phyloP scores from a whole-genome alignment of 2,329 filamentous ascomycete genomes.

The Trichoderma polysporum region DNA sequence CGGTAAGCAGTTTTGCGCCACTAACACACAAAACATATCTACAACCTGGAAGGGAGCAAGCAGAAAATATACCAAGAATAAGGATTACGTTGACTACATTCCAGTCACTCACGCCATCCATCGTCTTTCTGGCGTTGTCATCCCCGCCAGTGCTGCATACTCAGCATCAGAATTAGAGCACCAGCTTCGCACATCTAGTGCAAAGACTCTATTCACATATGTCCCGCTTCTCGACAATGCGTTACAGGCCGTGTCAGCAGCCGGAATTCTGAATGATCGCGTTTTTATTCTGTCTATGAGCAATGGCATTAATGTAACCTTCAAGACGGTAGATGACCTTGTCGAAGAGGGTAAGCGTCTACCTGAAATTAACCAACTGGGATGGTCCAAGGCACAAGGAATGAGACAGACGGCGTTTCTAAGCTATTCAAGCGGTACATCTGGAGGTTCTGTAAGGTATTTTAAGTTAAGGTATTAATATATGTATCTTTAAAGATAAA shows the following conservation, averaged over 20 bases:
- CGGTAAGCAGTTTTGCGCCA: too few relatives aligned
- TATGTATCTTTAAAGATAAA: too few relatives aligned
- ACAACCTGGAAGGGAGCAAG: too few relatives aligned
- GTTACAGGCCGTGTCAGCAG: not conserved
- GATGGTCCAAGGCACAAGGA: slow-evolving; percentile 64
- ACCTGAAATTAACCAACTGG: slow-evolving; percentile 54
- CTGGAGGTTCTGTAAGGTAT: too few relatives aligned
- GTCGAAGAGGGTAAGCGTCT: slow-evolving; percentile 58
- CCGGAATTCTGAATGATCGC: not conserved
- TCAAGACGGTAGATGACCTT: slow-evolving; percentile 52
- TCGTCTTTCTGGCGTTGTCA: slow-evolving; percentile 68
- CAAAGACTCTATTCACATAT: not conserved
- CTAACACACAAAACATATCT: too few relatives aligned
- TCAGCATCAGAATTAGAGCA: slow-evolving; percentile 67
- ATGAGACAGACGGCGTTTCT: slow-evolving; percentile 69
- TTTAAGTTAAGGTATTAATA: too few relatives aligned
- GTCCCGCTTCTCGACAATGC: not conserved
- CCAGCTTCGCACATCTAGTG: slow-evolving; percentile 51
- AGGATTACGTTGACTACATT: too few relatives aligned
- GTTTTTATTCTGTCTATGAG: not conserved
- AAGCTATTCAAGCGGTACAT: slow-evolving; percentile 78
- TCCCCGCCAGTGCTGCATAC: slow-evolving; percentile 74
- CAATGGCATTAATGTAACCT: not conserved
- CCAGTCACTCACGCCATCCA: slow-evolving; percentile 56
- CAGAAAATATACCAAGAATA: too few relatives aligned